Percentiles rank a stretch among this genome's conserved stretches.
Conservation (phyloP, 495 filamentous ascomycete species). For the Cercophora newfieldiana region DNA sequence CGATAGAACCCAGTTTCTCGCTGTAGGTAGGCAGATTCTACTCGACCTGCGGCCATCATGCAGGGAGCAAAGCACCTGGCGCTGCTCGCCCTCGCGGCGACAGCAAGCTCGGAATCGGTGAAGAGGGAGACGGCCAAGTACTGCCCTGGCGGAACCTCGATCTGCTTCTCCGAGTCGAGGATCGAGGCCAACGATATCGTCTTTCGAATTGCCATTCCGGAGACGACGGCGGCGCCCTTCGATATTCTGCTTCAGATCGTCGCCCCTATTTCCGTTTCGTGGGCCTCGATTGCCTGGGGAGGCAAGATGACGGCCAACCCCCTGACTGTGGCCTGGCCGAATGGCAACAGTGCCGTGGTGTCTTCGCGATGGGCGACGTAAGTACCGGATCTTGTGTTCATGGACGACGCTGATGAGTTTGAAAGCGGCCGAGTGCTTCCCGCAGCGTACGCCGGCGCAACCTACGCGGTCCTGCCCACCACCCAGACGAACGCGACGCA, state of each 20-base stretch:
- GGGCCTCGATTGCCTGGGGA: slow-evolving; percentile 51
- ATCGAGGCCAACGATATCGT: slow-evolving; percentile 38
- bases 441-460: slow-evolving; percentile 41
- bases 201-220: slow-evolving; percentile 51
- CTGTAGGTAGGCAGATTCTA: neutral
- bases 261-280: slow-evolving; percentile 43
- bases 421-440: slow-evolving; percentile 41
- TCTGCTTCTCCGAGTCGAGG: slow-evolving; percentile 42
- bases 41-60: slow-evolving; percentile 3
- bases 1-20: neutral
- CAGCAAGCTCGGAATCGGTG: slow-evolving; percentile 7
- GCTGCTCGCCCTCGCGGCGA: slow-evolving; percentile 25
- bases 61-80: slow-evolving; percentile 20
- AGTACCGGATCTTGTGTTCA: neutral
- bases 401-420: slow-evolving; percentile 12
- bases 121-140: slow-evolving; percentile 35
- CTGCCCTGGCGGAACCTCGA: slow-evolving; percentile 39
- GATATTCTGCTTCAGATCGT: slow-evolving; percentile 51
- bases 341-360: slow-evolving; percentile 37
- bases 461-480: slow-evolving; percentile 45
- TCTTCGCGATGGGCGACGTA: slow-evolving; percentile 50
- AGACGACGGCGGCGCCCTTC: slow-evolving; percentile 41
- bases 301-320: slow-evolving; percentile 54
- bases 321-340: slow-evolving; percentile 46
- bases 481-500: slow-evolving; percentile 48